Evolutionary conservation across 1,139 yeast species (phyloP), one percentile per base, ranked within the genome.

Genomic region (Barnettozyma hawaiiensis): DNA sequence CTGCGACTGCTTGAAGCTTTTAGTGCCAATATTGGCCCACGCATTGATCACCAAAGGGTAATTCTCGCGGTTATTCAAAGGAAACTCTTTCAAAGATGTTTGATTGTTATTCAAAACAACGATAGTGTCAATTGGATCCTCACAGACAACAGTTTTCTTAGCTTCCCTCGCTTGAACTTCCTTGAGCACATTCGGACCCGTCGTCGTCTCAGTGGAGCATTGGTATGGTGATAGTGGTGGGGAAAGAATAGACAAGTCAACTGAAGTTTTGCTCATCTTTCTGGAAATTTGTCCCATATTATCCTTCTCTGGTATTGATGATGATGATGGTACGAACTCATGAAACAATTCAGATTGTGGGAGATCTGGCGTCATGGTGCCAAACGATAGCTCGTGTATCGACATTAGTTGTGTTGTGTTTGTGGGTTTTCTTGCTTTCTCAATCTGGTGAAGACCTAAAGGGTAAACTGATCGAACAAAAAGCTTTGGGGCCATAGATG

Each of bases 221-320:
- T 71, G 78, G 55, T 72, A 75, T 39, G 86, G 86, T 2, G 85
- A 78, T 48, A 78, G 64, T 33, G 86, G 86, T 11, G 86, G 86
- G 2, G 85, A 79, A 43, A 81, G 76, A 45, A 78, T 75, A 28
- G 66, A 52, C 31, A 50, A 53, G 34, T 58, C 59, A 14, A 48
- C 45, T 11, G 57, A 54, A 19, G 54, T 44, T 40, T 53, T 52
- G 19, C 59, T 53, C 12, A 40, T 46, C 39, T 57, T 55, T 50
- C 59, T 53, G 21, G 46, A 45, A 5, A 51, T 10, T 11, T 49
- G 45, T 2, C 52, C 50, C 21, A 41, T 28, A 31, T 28, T 24
- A 5, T 41, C 33, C 23, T 31, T 27, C 16, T 28, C 27, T 9
- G 43, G 28, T 10, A 10, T 6, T 4, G 32, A n/a, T n/a, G n/a